Base-by-base conservation (phyloP, 2,329 filamentous ascomycete species). In the Byssothecium circinans region DNA sequence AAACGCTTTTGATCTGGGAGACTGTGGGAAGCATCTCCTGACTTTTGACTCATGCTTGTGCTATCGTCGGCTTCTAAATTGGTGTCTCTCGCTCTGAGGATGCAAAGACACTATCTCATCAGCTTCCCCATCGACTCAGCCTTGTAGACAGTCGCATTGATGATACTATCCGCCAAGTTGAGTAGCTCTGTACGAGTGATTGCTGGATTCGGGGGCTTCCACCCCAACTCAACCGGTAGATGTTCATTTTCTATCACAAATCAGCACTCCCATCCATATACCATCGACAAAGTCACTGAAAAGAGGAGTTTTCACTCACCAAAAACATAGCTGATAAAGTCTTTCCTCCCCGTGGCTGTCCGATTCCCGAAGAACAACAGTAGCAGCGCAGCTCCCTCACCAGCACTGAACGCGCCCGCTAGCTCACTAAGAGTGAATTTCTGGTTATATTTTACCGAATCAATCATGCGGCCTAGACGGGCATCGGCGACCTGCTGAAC, bases 301-400 rank as follows among this genome's bases (percentile, higher is more conserved):
- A 27, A 6, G 25, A 27, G 11, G 6, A 23, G 8, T 46, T 50
- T 20, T 27, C 14, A 49, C 71, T 62, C 56, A 79, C 74, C 61
- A 49, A 78, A 77, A 41, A 77, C 73, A 37, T 73, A 79, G 38
- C 74, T 72, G 0, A 79, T 70, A 3, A 72, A 44, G 1, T 52
- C 57, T 47, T 68, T 65, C 15, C 72, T 65, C 2, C n/a, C n/a
- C n/a, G n/a, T n/a, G n/a, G n/a, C n/a, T n/a, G n/a, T n/a, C n/a
- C n/a, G n/a, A n/a, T n/a, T n/a, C n/a, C n/a, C n/a, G n/a, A n/a
- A n/a, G n/a, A n/a, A n/a, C n/a, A n/a, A n/a, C n/a, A n/a, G n/a
- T n/a, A n/a, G n/a, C n/a, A n/a, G n/a, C 4, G 77, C 78, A 7
- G 74, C 69, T 0, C 77, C 53, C 63, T 81, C 78, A 4, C 78